phyloP scores from a whole-genome alignment of 495 filamentous ascomycete genomes.

The Talaromyces borbonicus region DNA sequence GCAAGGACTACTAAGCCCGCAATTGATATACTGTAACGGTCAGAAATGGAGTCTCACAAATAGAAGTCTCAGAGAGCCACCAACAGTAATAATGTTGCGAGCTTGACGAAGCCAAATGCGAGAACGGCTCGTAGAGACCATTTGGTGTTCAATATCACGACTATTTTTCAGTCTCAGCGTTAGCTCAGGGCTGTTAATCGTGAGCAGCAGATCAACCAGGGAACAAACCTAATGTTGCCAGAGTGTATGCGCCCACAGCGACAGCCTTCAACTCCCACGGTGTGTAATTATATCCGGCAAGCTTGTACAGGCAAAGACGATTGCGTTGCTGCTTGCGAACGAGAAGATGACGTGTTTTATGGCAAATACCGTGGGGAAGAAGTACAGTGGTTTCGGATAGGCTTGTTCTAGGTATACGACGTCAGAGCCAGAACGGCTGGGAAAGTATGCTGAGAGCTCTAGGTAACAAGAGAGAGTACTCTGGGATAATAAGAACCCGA shows the following conservation, averaged over 20 bases:
- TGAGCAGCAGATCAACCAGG: constrained; percentile 5
- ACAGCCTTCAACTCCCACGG: constrained; percentile 55
- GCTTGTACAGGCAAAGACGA: constrained; percentile 47
- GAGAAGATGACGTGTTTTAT: constrained; percentile 49
- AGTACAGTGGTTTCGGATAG: constrained; percentile 49
- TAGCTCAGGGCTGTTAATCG: constrained; percentile 1
- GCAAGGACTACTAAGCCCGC: constrained; percentile 41
- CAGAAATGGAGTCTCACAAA: background rate
- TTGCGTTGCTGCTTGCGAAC: constrained; percentile 53
- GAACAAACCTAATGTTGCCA: constrained; percentile 5
- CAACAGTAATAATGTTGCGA: constrained; percentile 4
- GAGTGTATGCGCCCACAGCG: constrained; percentile 46
- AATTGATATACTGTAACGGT: constrained; percentile 7
- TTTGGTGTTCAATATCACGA: constrained; percentile 43
- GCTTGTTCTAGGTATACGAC: constrained; percentile 59
- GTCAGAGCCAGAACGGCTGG: constrained; percentile 54
- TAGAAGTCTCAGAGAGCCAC: background rate
- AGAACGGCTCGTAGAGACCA: constrained; percentile 47
- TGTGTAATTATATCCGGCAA: constrained; percentile 34
- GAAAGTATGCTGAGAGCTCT: constrained; percentile 52
- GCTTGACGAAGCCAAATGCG: constrained; percentile 36
- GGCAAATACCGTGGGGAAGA: constrained; percentile 53
- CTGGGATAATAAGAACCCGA: constrained; percentile 44
- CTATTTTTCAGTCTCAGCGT: constrained; percentile 30
- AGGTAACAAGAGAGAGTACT: constrained; percentile 46